Evolutionary conservation across 2,329 filamentous ascomycete genomes (phyloP), one percentile per base, ranked within the genome.

Genomic region (Aspergillus ochraceoroseus): DNA sequence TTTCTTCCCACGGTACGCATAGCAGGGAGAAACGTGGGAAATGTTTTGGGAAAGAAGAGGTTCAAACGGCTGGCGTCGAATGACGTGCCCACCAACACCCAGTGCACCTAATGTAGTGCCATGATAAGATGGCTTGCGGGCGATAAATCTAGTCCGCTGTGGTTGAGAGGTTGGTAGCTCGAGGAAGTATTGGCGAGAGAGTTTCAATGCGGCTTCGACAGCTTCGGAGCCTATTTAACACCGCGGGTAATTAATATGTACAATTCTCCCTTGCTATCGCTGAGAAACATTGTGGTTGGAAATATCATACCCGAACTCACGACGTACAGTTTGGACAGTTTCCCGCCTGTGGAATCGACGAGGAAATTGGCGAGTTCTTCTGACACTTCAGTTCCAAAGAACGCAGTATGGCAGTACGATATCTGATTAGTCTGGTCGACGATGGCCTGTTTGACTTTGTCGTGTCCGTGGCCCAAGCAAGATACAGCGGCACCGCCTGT

Each of bases 401-500:
- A 77, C 3, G 75, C 63, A 0, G 77, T 74, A 30, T 78, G 71
- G 19, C 76, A 75, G 36, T 83, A 85, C 0, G 71, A 67, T 0
- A 83, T 65, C 30, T 76, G 63, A 32, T 74, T 68, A 48, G 83
- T 67, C 52, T 87, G 83, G 8, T 70, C 53, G 3, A 67, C 61
- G 27, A 87, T 72, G 0, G 81, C 83, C 2, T 74, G 65, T 8
- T 70, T 68, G 8, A 89, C 76, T 32, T 80, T 70, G 28, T 70
- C 55, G 44, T 82, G 73, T 19, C 77, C 79, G 52, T 87, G 80
- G 5, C 85, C 86, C 7, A 90, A 66, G 55, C 80, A 82, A 7
- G 79, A 73, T 3, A 88, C 84, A 14, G 82, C 83, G 2, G 85
- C 82, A 13, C 86, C 86, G 18, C 82, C 77, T 13, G 81, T 84